A percentile compares a stretch with the other conserved stretches of the same genome.
These are phyloP conservation scores for Baudoinia panamericana DNA, from an alignment of 495 filamentous ascomycete genomes.

Conservation along the genomic window DNA sequence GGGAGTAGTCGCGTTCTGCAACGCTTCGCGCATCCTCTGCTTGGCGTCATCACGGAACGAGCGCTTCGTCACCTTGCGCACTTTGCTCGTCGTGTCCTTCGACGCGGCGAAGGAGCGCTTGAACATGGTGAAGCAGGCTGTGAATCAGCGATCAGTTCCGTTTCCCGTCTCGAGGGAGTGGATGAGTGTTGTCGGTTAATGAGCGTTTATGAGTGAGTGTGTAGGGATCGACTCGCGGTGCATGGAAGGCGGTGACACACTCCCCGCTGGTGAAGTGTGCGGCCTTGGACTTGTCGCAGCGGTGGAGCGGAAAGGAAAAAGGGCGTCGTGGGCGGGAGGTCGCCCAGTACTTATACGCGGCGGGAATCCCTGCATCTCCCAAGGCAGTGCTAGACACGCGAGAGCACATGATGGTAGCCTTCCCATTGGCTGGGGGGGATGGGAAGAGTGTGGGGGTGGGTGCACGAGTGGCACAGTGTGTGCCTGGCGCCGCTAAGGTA, in stretches of 20 bases:
- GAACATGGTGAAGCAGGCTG: conserved; percentile 54
- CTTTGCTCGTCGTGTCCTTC: conserved; percentile 65
- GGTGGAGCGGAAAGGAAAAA: conserved; percentile 7
- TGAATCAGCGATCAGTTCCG: no score
- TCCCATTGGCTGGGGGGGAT: no score
- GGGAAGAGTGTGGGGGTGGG: no score
- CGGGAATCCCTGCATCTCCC: background rate
- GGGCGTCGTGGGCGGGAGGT: no score
- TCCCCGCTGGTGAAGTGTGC: conserved; percentile 5
- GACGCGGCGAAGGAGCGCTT: conserved; percentile 57
- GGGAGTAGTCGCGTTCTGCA: conserved; percentile 33
- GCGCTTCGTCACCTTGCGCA: conserved; percentile 59
- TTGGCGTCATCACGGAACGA: conserved; percentile 58
- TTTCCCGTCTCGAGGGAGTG: background rate
- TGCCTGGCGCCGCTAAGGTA: no score
- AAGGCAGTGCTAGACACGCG: no score
- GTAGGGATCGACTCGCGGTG: conserved; percentile 10
- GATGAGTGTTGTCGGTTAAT: conserved; percentile 5
- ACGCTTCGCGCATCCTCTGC: conserved; percentile 57
- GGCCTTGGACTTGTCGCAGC: conserved; percentile 15
- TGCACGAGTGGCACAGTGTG: no score
- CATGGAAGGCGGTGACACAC: conserved; percentile 5
- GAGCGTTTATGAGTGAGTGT: conserved; percentile 8
- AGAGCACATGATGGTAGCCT: no score
- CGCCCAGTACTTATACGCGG: conserved; percentile 5